A percentile compares a stretch with the other conserved stretches of the same genome.
Evolutionary conservation across 306 rosid species (phyloP).

Genomic region (Quercus cerris): DNA sequence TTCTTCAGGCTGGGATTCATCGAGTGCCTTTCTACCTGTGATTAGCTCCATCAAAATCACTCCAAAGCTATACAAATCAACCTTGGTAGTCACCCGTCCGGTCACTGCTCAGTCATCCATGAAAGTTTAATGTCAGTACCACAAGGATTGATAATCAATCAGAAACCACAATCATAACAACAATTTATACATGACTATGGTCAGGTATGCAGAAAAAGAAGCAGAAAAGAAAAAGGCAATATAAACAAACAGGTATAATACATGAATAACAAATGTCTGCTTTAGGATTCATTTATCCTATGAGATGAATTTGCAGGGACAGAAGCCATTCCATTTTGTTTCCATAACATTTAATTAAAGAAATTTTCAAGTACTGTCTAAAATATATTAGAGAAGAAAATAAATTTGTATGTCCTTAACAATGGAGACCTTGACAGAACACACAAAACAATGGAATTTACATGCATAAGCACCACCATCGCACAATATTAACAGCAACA

Average conservation of each 20-base stretch:
- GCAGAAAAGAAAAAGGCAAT: background rate
- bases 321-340: background rate
- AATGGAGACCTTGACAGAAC: background rate
- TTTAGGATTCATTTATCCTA: background rate
- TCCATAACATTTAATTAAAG: background rate
- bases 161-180: background rate
- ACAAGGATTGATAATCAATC: background rate
- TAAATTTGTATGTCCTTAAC: background rate
- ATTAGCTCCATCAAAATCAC: constrained; percentile 89
- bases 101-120: constrained; percentile 50
- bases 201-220: background rate
- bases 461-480: background rate
- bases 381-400: background rate
- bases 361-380: background rate
- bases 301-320: background rate
- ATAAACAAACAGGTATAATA: background rate
- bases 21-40: constrained; percentile 78
- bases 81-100: constrained; percentile 81
- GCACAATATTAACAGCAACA: background rate
- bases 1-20: constrained; percentile 70
- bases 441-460: background rate
- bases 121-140: constrained; percentile 5
- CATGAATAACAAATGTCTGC: background rate
- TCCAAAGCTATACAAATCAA: constrained; percentile 87
- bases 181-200: background rate